A percentile compares a stretch with the other conserved stretches of the same genome.
Conservation (phyloP, 2,329 filamentous ascomycete species). For the Tolypocladium guangdongense region DNA sequence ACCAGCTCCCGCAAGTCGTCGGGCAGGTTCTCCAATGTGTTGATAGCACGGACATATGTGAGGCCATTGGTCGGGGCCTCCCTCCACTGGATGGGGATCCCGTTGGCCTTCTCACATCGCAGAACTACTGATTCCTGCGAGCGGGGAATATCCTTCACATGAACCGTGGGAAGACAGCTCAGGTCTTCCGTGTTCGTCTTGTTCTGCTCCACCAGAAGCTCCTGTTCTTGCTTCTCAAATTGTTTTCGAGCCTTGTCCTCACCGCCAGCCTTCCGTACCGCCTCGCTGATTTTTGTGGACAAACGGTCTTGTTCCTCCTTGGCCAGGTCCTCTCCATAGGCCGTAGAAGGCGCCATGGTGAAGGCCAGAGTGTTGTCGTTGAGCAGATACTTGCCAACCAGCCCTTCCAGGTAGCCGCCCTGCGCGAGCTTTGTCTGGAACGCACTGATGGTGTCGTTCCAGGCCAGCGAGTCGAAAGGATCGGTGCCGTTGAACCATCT, state of each 20-base stretch:
- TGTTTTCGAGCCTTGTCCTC: slow-evolving; percentile 60
- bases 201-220: slow-evolving; percentile 71
- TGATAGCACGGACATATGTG: slow-evolving; percentile 89
- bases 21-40: slow-evolving; percentile 66
- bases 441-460: slow-evolving; percentile 76
- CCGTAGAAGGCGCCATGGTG: slow-evolving; percentile 80
- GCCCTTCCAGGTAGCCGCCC: slow-evolving; percentile 68
- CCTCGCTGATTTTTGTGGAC: slow-evolving; percentile 61
- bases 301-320: slow-evolving; percentile 68
- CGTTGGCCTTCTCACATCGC: slow-evolving; percentile 54
- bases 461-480: slow-evolving; percentile 81
- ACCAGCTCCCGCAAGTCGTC: slow-evolving; percentile 76
- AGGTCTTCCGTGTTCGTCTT: slow-evolving; percentile 76
- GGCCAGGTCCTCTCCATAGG: slow-evolving; percentile 62
- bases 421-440: slow-evolving; percentile 71
- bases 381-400: slow-evolving; percentile 83
- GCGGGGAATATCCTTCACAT: slow-evolving; percentile 81
- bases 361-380: slow-evolving; percentile 83
- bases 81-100: slow-evolving; percentile 72
- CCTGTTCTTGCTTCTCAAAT: slow-evolving; percentile 67
- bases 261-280: slow-evolving; percentile 56
- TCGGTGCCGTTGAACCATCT: slow-evolving; percentile 95
- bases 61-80: slow-evolving; percentile 91
- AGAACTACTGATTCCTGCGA: slow-evolving; percentile 50
- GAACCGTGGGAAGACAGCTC: slow-evolving; percentile 76